phyloP scores from a whole-genome alignment of 2,329 filamentous ascomycete genomes.

The Colletotrichum tofieldiae region DNA sequence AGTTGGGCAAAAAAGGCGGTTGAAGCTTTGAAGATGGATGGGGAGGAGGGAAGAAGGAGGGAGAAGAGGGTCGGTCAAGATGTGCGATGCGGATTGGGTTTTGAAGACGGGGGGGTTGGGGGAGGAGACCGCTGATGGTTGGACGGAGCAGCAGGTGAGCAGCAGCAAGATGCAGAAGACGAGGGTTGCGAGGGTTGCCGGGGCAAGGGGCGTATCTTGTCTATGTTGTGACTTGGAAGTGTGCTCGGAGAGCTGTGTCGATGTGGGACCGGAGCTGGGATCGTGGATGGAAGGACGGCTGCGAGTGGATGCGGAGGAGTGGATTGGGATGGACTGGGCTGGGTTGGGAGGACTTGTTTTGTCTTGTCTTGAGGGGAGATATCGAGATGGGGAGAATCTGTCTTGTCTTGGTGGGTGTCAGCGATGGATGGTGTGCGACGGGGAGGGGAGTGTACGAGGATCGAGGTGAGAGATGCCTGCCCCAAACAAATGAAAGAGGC shows the following conservation, averaged over 20 bases:
- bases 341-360: slow-evolving; percentile 45
- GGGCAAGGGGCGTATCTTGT: slow-evolving; percentile 31
- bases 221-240: slow-evolving; percentile 29
- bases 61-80: slow-evolving; percentile 42
- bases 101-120: slow-evolving; percentile 45
- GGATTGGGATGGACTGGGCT: slow-evolving; percentile 13
- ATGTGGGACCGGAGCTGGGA: slow-evolving; percentile 23
- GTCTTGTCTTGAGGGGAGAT: slow-evolving; percentile 43
- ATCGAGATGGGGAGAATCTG: slow-evolving; percentile 18
- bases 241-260: slow-evolving; percentile 44
- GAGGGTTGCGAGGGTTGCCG: slow-evolving; percentile 42
- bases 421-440: background rate
- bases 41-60: slow-evolving; percentile 43
- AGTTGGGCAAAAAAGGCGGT: slow-evolving; percentile 32
- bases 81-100: slow-evolving; percentile 46
- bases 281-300: slow-evolving; percentile 19
- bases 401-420: slow-evolving; percentile 5
- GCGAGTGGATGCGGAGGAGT: slow-evolving; percentile 46
- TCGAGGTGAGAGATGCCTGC: slow-evolving; percentile 32
- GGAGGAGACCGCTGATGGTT: slow-evolving; percentile 29
- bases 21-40: slow-evolving; percentile 43
- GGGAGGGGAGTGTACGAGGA: slow-evolving; percentile 50
- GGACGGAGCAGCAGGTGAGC: slow-evolving; percentile 32
- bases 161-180: slow-evolving; percentile 30
- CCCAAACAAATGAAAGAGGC: background rate